Evolutionary conservation across 2,329 filamentous ascomycete species (phyloP).

Genomic region (Ophiostoma angusticollis): DNA sequence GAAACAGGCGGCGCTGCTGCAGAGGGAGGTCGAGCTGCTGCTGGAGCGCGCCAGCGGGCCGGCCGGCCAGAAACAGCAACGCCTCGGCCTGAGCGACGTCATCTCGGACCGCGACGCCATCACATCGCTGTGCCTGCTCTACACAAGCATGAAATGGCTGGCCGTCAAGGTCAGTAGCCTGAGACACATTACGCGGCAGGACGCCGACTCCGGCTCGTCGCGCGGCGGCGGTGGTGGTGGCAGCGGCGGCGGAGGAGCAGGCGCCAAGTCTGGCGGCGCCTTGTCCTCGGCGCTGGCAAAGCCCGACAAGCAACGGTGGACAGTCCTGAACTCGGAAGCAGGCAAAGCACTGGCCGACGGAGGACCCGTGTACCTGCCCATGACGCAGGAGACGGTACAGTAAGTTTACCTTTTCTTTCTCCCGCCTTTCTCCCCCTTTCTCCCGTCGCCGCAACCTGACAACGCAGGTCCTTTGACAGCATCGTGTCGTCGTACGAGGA

Average conservation of each 20-base stretch:
- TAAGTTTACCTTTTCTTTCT: slow-evolving; percentile 24
- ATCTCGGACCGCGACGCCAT: slow-evolving; percentile 83
- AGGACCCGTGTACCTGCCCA: slow-evolving; percentile 65
- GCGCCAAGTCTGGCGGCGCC: neutral
- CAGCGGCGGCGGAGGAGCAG: neutral
- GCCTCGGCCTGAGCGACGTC: slow-evolving; percentile 65
- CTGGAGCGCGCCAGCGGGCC: slow-evolving; percentile 37
- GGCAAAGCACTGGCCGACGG: slow-evolving; percentile 45
- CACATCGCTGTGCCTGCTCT: slow-evolving; percentile 71
- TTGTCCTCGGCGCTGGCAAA: slow-evolving; percentile 33
- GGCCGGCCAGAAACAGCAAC: too few species aligned
- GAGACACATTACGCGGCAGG: slow-evolving; percentile 65
- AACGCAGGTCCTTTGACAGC: slow-evolving; percentile 72
- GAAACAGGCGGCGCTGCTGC: slow-evolving; percentile 41
- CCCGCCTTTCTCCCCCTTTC: neutral
- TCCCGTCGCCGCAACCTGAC: too few species aligned
- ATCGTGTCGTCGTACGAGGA: slow-evolving; percentile 74
- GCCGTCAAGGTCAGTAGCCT: slow-evolving; percentile 69
- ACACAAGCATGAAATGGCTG: slow-evolving; percentile 98
- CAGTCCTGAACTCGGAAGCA: slow-evolving; percentile 52
- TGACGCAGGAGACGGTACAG: slow-evolving; percentile 74
- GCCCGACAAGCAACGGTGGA: slow-evolving; percentile 64
- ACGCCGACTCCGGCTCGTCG: slow-evolving; percentile 43
- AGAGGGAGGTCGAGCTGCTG: slow-evolving; percentile 47
- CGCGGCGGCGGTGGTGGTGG: neutral